Conservation (phyloP, 805 yeast genomes). For the Hanseniaspora thailandica region DNA sequence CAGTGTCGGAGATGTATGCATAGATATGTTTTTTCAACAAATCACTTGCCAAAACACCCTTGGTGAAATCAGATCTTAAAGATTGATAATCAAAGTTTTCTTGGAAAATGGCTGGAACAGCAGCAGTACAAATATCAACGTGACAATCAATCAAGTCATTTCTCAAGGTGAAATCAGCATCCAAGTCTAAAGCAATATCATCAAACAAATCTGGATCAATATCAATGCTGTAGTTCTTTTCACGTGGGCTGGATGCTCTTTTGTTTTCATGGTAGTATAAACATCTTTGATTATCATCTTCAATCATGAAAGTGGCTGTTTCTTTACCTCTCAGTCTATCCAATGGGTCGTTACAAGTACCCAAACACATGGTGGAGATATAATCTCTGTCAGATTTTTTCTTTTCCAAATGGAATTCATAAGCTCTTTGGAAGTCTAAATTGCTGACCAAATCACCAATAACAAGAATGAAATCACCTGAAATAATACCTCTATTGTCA, state of each 20-base stretch:
- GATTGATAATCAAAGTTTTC: conserved; percentile 92
- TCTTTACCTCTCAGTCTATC: conserved; percentile 79
- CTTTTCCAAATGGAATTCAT: conserved; percentile 61
- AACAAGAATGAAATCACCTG: conserved; percentile 79
- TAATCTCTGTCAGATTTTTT: conserved; percentile 74
- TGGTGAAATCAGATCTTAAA: conserved; percentile 75
- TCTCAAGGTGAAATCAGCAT: conserved; percentile 55
- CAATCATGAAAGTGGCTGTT: conserved; percentile 76
- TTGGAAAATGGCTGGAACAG: conserved; percentile 88
- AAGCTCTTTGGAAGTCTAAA: conserved; percentile 61
- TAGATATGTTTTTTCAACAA: conserved; percentile 81
- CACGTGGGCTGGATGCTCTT: conserved; percentile 31
- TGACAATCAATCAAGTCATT: conserved; percentile 94
- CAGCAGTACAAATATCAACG: conserved; percentile 88
- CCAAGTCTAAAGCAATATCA: conserved; percentile 36
- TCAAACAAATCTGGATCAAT: conserved; percentile 78
- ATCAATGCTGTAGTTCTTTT: conserved; percentile 38
- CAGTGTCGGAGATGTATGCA: conserved; percentile 66
- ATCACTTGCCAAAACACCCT: conserved; percentile 83
- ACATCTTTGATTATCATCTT: conserved; percentile 61
- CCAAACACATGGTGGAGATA: conserved; percentile 84
- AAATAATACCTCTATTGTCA: conserved; percentile 78
- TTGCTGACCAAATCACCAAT: conserved; percentile 95
- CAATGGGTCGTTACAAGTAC: conserved; percentile 61
- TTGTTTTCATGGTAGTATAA: conserved; percentile 74